Evolutionary conservation across 1,139 yeast species (phyloP), one percentile per base, ranked within the genome.

Genomic region (Kodamaea fungicola): DNA sequence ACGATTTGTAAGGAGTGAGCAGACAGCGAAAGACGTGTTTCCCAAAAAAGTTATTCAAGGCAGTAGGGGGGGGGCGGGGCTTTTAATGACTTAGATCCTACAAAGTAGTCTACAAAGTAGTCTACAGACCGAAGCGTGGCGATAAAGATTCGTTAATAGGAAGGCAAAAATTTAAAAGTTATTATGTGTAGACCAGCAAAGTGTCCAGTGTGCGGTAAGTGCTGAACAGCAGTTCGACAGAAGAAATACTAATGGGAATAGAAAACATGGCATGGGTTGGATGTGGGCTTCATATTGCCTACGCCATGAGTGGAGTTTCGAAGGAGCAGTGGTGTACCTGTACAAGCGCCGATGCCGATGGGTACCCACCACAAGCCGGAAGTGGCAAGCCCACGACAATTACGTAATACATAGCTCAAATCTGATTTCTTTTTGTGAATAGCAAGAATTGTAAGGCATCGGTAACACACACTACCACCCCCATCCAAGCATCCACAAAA

Each of bases 201-300:
- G 28, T 47, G 51, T 31, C 35, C 44, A 27, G 36, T 44, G 13
- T 47, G 51, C 34, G 38, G 51, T 47, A 40, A 27, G 51, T 46
- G 30, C 8, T 6, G 8, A 12, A 9, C 21, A n/a, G 32, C n/a
- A 9, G 6, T 22, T n/a, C 7, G 8, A 24, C 16, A 10, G 21
- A 24, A n/a, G 33, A 16, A 9, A 7, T 27, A 12, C 33, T 22
- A 28, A 35, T 25, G 28, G 22, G 22, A 13, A 27, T 42, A 62
- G 64, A 49, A 10, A 52, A 54, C 27, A 45, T 55, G 16, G 47
- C 76, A 21, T 72, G 77, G 76, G 49, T 50, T 34, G 78, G 78
- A 13, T 72, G 78, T 52, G 78, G 77, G 2, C 39, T 49, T 29
- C 78, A 72, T 43, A 57, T 71, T 30, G 63, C 73, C 7, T 29